Base-by-base conservation (phyloP, 805 yeast species). In the Candida maltosa region DNA sequence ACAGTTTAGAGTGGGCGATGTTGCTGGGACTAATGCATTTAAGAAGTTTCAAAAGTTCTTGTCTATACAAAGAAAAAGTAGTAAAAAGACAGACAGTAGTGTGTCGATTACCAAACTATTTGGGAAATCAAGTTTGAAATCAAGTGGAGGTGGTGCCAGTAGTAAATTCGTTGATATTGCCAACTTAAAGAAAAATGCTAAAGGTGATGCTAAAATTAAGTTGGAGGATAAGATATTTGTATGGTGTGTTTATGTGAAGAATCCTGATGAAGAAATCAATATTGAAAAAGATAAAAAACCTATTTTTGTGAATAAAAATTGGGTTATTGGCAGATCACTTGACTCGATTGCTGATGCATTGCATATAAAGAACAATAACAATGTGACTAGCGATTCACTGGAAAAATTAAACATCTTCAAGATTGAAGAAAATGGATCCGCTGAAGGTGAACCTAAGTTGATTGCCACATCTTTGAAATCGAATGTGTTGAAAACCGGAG, bases 281-380 rank as follows among this genome's bases (percentile, higher is more conserved):
- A 45, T 49, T 5, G 58, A 51, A 7, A 48, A 48, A 20, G 59
- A 52, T 34, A 40, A 57, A 25, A 51, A 48, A 14, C 62, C 71
- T 1, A 48, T 76, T 14, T 80, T 49, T 51, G 69, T 78, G 10
- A 75, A 76, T 12, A 73, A 68, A 38, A 56, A 65, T 19, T 78
- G 83, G 83, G 75, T 79, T 0, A 69, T 77, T 21, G 86, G 86
- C 1, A 56, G 78, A 36, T 69, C 76, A 12, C 51, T 80, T 22
- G 86, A 79, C 50, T 63, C 67, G 16, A 64, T 73, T 5, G 70
- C 82, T 6, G 71, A 67, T 19, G 48, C 58, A 25, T 52, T 76
- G 38, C 65, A 60, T 36, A 68, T 80, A 10, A 56, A 56, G 33
- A 79, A 79, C 50, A 51, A 52, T 22, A 79, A 79, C 45, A 76